phyloP scores from a whole-genome alignment of 139 green algal genomes.

The Ettlia oleoabundans region DNA sequence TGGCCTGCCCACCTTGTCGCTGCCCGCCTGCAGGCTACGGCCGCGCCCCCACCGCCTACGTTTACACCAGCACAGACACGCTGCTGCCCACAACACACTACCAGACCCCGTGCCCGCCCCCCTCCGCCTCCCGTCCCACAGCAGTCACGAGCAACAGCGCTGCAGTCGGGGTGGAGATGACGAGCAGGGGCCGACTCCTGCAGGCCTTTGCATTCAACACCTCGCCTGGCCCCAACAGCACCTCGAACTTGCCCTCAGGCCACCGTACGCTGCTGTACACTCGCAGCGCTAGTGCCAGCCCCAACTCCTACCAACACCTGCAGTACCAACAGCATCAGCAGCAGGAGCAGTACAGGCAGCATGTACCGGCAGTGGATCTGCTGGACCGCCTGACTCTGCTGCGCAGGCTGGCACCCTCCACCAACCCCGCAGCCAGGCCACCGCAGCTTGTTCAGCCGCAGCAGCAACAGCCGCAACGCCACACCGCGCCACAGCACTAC shows the following conservation, averaged over 20 bases:
- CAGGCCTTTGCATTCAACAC: slow-evolving; percentile 1
- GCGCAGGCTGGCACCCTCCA: slow-evolving; percentile 22
- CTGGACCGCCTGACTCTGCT: slow-evolving; percentile 23
- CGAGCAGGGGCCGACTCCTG: neutral
- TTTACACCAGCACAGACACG: slow-evolving; percentile 18
- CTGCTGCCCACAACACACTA: slow-evolving; percentile 24
- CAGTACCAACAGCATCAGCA: neutral
- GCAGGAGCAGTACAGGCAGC: neutral
- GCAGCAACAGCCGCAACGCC: neutral
- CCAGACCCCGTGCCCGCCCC: neutral
- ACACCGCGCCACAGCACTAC: neutral
- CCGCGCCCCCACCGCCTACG: slow-evolving; percentile 12
- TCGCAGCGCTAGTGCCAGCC: neutral
- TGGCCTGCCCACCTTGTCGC: neutral
- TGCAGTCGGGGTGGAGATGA: neutral
- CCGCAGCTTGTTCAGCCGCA: neutral
- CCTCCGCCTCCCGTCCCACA: no score
- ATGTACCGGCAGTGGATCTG: neutral
- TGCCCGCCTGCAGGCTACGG: slow-evolving; percentile 23
- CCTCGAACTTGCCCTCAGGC: neutral
- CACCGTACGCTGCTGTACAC: slow-evolving; percentile 28
- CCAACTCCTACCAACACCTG: no score
- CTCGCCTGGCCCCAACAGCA: neutral
- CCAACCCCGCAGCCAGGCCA: neutral
- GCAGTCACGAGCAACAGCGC: neutral